These are phyloP conservation scores for Erythrophleum fordii DNA, from an alignment of 306 rosid species.

Conservation along the genomic window DNA sequence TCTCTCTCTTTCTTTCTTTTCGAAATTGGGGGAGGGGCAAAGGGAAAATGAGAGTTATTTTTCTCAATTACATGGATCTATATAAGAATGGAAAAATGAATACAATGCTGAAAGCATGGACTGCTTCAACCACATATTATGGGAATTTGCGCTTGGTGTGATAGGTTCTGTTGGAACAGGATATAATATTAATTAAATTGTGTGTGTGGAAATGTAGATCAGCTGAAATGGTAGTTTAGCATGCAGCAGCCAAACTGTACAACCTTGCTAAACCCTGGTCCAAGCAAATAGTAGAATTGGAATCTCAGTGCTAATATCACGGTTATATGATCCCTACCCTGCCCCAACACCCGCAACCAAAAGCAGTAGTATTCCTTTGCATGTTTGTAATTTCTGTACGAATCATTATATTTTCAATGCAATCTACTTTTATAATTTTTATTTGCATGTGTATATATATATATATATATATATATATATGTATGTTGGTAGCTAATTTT, in stretches of 20 bases:
- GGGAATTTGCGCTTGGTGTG: neutral
- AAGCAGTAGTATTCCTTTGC: neutral
- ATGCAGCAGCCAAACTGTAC: neutral
- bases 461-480: no score
- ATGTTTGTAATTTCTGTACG: constrained; percentile 32
- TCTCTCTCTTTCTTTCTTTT: neutral
- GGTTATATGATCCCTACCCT: neutral
- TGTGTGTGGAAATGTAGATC: constrained; percentile 4
- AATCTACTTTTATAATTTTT: constrained; percentile 29
- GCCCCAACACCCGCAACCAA: constrained; percentile 1
- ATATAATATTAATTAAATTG: constrained; percentile 14
- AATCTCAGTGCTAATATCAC: constrained; percentile 33
- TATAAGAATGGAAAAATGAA: neutral
- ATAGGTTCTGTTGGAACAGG: constrained; percentile 7
- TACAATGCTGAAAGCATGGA: neutral
- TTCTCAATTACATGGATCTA: neutral
- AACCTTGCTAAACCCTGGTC: constrained; percentile 18
- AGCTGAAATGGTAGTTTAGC: constrained; percentile 19
- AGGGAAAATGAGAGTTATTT: neutral
- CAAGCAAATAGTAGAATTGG: constrained; percentile 25
- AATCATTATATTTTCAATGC: constrained; percentile 13
- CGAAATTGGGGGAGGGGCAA: neutral
- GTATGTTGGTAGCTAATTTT: no score
- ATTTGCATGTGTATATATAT: neutral
- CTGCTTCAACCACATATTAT: neutral